Base-by-base conservation (phyloP, 768 basidiomycete genomes). In the Russula sp. region DNA sequence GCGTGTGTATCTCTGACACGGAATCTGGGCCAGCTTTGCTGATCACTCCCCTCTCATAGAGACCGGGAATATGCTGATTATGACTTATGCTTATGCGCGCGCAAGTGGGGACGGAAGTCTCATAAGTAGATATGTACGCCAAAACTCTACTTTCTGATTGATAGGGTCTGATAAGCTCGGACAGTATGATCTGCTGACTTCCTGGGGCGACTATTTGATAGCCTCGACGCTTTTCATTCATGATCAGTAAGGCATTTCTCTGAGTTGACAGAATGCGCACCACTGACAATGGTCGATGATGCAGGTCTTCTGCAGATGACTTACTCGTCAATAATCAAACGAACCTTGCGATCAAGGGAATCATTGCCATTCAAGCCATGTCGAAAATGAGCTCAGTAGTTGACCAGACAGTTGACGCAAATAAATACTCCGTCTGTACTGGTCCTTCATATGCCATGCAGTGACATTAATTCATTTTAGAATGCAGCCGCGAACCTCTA, bases 321-420 rank as follows among this genome's bases (percentile, higher is more conserved):
- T 20, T 46, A 14, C 22, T 40, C 0, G 61, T 38, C 28, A 78
- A 78, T 10, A 86, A 88, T 68, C 84, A 86, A 70, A 87, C 86
- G 16, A 88, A 87, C 69, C 76, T 87, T 30, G 24, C 24, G n/a
- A 83, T 88, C 73, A 89, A 89, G 69, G 87, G 86, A 34, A 85
- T 87, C 63, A 74, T 87, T 54, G 86, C 84, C 7, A 85, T 88
- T 70, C 75, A 81, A 65, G 83, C 83, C 7, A 87, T 88, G 84
- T 77, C 82, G 2, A 75, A 82, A 63, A 84, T 89, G 46, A 77
- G 79, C 3, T 67, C 72, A 2, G 57, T 70, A 5, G 44, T 73
- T 11, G 69, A 71, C 0, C 26, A 72, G 8, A 28, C 36, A 0
- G 57, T 32, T 0, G 70, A 74, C 18, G 69, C 65, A 0, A 30